Conservation (phyloP, 495 filamentous ascomycete species). For the Xylaria intraflava region DNA sequence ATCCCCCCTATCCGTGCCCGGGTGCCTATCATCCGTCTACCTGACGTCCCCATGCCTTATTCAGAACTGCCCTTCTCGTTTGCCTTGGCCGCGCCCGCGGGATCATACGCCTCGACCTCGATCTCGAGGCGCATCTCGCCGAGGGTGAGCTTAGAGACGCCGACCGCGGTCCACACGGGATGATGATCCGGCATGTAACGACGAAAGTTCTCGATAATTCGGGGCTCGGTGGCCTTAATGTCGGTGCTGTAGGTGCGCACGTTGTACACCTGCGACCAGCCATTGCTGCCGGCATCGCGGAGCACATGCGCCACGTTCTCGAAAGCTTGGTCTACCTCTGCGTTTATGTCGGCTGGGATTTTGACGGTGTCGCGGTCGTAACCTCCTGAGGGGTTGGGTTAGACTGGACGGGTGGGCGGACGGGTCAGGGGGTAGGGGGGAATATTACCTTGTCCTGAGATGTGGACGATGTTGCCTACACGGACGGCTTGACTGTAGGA, state of each 20-base stretch:
- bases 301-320: constrained; percentile 44
- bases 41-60: no score
- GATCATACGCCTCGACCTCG: constrained; percentile 43
- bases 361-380: no score
- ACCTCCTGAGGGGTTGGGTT: no score
- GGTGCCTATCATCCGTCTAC: no score
- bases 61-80: no score
- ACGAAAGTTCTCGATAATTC: constrained; percentile 43
- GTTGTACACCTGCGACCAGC: constrained; percentile 52
- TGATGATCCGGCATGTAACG: constrained; percentile 45
- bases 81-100: constrained; percentile 5
- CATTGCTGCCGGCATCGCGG: constrained; percentile 46
- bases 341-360: no score
- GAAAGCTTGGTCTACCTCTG: constrained; percentile 50
- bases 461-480: constrained; percentile 47
- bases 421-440: no score
- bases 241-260: constrained; percentile 45
- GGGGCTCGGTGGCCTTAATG: constrained; percentile 25
- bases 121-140: constrained; percentile 51
- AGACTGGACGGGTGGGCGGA: no score
- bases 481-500: constrained; percentile 50
- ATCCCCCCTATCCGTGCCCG: no score
- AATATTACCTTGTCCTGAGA: constrained; percentile 52
- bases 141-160: constrained; percentile 36
- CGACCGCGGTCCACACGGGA: constrained; percentile 46